Percentiles rank a stretch among this genome's conserved stretches.
These are phyloP conservation scores for Apophysomyces ossiformis DNA, from an alignment of 371 early-diverging fungal genomes.

Conservation along the genomic window DNA sequence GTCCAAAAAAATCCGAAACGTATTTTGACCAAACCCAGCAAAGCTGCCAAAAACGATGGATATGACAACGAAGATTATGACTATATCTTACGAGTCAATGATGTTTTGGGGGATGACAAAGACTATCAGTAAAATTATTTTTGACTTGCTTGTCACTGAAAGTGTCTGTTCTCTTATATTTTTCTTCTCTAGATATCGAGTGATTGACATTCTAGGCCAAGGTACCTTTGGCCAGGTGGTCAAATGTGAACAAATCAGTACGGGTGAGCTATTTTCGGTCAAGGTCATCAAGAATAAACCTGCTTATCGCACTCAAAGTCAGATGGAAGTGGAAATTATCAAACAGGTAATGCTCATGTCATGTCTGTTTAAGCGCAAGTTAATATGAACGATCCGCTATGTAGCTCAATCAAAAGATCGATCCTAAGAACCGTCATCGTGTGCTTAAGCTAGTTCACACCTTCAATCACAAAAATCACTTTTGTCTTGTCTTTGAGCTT, in stretches of 20 bases:
- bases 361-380: too few species aligned
- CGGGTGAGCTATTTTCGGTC: conserved; percentile 89
- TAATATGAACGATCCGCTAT: too few species aligned
- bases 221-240: conserved; percentile 99
- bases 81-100: conserved; percentile 96
- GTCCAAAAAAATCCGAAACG: conserved; percentile 80
- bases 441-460: conserved; percentile 86
- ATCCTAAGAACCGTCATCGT: conserved; percentile 79
- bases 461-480: conserved; percentile 92
- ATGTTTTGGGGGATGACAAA: conserved; percentile 77
- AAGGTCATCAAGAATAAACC: conserved; percentile 97
- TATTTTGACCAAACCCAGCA: conserved; percentile 92
- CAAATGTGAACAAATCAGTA: conserved; percentile 86
- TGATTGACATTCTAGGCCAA: conserved; percentile 90
- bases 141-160: neutral
- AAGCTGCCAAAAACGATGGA: conserved; percentile 90
- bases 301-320: conserved; percentile 94
- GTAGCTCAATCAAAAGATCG: conserved; percentile 80
- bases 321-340: conserved; percentile 94
- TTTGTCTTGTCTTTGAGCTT: conserved; percentile 96
- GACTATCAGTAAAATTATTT: conserved; percentile 75
- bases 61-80: conserved; percentile 95
- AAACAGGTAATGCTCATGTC: conserved; percentile 58
- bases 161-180: neutral
- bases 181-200: conserved; percentile 64